phyloP scores from a whole-genome alignment of 75 land plant genomes.

The Cryptomeria japonica region DNA sequence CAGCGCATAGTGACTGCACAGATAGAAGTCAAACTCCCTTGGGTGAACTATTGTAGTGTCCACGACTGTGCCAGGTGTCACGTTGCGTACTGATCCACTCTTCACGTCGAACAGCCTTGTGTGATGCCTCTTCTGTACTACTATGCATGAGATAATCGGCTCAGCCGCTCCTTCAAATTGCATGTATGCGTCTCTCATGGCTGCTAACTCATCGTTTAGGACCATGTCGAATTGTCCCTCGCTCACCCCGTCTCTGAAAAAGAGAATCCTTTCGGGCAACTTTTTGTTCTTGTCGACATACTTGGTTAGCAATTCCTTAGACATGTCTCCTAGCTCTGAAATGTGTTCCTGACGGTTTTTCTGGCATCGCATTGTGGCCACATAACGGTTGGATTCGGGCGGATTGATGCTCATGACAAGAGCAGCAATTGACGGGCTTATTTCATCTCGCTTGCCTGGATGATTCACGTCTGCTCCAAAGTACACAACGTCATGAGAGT shows the following conservation, averaged over 20 bases:
- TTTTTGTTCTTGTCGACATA: conserved; percentile 19
- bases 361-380: conserved; percentile 36
- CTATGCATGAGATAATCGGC: conserved; percentile 38
- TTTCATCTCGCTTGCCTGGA: conserved; percentile 21
- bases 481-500: conserved; percentile 37
- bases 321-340: conserved; percentile 34
- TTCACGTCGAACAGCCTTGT: conserved; percentile 41
- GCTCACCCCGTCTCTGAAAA: conserved; percentile 59
- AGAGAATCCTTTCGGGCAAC: conserved; percentile 32
- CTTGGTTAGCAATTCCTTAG: conserved; percentile 31
- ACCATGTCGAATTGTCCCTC: conserved; percentile 54
- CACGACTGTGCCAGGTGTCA: conserved; percentile 26
- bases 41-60: conserved; percentile 44
- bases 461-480: conserved; percentile 69
- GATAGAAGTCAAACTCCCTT: conserved; percentile 50
- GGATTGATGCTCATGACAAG: conserved; percentile 51
- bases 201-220: conserved; percentile 37
- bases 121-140: conserved; percentile 52
- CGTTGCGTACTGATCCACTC: conserved; percentile 17
- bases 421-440: conserved; percentile 49
- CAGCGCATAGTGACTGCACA: conserved; percentile 49
- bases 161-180: neutral
- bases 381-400: conserved; percentile 45
- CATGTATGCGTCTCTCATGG: conserved; percentile 17
- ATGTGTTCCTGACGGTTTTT: conserved; percentile 36